Evolutionary conservation across 2,329 filamentous ascomycete genomes (phyloP), one percentile per base, ranked within the genome.

Genomic region (Hymenoscyphus fructigenus): DNA sequence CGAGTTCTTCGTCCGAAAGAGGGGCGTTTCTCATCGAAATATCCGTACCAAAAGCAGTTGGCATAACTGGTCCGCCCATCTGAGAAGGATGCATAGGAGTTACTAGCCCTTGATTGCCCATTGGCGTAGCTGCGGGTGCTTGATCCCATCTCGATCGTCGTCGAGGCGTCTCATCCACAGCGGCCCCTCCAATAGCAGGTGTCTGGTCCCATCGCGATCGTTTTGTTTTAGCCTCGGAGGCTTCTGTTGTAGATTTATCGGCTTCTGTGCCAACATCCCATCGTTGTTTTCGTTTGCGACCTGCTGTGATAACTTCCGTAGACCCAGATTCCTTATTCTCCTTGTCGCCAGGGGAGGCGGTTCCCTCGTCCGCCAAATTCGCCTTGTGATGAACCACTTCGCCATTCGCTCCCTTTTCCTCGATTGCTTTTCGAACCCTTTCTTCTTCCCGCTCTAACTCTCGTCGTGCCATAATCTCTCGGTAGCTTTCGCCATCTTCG

Each of bases 391-490:
- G 88, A 36, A 83, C 78, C 15, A 83, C 81, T 53, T 80, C 80
- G 55, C 82, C 86, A 73, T 87, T 85, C 69, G 84, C 83, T 57
- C 83, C 83, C 69, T 85, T 83, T 59, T 95, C 90, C 70, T 91
- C 87, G 68, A 99, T 95, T 61, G 91, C 83, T 73, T 86, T 89
- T 71, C 85, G 85, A 41, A 99, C 90, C 68, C 94, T 87, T 73
- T 94, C 91, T 79, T 99, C 95, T 79, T 99, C 95, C 69, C 92
- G 88, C 79, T 99, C 94, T 10, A 98, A 79, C 71, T 99, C 94
- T 62, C 93, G 90, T 70, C 89, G 83, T 70, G 92, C 90, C 94
- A 99, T 98, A 61, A 96, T 84, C 69, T 96, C 92, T 71, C 91
- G 88, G 76, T 98, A 99, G 66, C 88, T 94, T 67, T 91, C 84